Evolutionary conservation across 805 yeast species (phyloP), one percentile per base, ranked within the genome.

Genomic region (Ogataea philodendri): DNA sequence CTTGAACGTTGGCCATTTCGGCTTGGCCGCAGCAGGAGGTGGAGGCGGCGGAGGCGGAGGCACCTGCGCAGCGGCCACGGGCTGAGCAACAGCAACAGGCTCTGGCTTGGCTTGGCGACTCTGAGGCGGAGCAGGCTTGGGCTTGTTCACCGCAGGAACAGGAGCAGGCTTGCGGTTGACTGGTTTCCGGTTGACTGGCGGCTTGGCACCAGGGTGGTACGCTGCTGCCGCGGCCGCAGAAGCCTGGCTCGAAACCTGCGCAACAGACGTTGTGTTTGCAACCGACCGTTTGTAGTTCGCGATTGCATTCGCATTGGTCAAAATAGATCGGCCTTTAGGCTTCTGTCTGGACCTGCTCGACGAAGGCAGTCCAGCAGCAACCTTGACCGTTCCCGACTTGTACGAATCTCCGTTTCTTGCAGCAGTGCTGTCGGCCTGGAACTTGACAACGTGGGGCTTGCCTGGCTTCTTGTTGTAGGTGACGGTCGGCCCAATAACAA

Each of bases 391-490:
- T 44, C 95, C 84, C 3, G 96, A 86, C 65, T 93, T 93, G 67
- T 93, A 93, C 8, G 65, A 41, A 58, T 93, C 97, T 26, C 84
- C 70, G 45, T 74, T 57, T 8, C 50, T 52, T 8, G 95, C 94
- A 18, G 83, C 81, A n/a, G 75, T 55, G 9, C 68, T 70, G 30
- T 81, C 82, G 25, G 71, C 59, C 33, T 71, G 76, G 53, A 83
- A 76, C 59, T 84, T 88, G 48, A 93, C 83, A 7, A 72, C 59
- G 42, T 88, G 93, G 16, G 69, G 54, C 58, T 76, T 81, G 3
- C 95, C 95, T 1, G 96, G 87, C 59, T 93, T 93, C 72, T 90
- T 93, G 63, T 82, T 85, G 62, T 93, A 93, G 43, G 76, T 74
- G 39, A 93, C 74, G 0, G 84, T 73, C 3, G 84, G 74, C 2